Evolutionary conservation across 169 alveolate genomes (phyloP).

Genomic region (Plasmodium blacklocki): DNA sequence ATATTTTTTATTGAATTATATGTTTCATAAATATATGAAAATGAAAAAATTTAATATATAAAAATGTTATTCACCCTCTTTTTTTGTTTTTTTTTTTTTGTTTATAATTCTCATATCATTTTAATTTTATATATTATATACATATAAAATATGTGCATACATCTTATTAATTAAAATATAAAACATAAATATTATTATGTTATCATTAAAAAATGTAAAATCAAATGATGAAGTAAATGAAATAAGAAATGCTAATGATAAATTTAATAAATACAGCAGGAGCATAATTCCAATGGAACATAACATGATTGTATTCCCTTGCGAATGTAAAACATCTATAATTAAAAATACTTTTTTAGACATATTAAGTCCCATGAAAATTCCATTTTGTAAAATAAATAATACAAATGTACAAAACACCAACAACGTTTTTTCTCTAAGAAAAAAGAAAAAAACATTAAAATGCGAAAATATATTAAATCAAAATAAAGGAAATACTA

Average conservation of each 20-base stretch:
- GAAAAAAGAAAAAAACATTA: constrained; percentile 19
- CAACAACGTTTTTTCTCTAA: constrained; percentile 28
- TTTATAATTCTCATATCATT: too few species aligned
- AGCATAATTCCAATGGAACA: constrained; percentile 51
- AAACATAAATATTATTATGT: constrained; percentile 11
- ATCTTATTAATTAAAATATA: constrained; percentile 15
- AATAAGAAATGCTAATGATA: constrained; percentile 15
- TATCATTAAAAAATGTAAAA: constrained; percentile 12
- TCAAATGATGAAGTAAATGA: constrained; percentile 27
- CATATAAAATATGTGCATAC: neutral
- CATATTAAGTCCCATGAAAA: constrained; percentile 19
- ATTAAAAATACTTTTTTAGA: constrained; percentile 14
- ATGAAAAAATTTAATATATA: too few species aligned
- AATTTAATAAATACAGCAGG: constrained; percentile 21
- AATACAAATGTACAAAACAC: constrained; percentile 21
- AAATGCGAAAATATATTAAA: constrained; percentile 11
- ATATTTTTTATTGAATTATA: too few species aligned
- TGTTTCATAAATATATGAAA: too few species aligned
- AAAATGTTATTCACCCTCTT: too few species aligned
- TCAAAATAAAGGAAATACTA: constrained; percentile 6
- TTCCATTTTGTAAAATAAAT: constrained; percentile 4
- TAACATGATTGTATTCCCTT: constrained; percentile 31
- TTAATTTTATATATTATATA: too few species aligned
- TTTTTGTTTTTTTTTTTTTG: too few species aligned
- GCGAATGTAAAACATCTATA: constrained; percentile 7